Evolutionary conservation across 805 yeast species (phyloP).

Genomic region (Saccharomyces eubayanus): DNA sequence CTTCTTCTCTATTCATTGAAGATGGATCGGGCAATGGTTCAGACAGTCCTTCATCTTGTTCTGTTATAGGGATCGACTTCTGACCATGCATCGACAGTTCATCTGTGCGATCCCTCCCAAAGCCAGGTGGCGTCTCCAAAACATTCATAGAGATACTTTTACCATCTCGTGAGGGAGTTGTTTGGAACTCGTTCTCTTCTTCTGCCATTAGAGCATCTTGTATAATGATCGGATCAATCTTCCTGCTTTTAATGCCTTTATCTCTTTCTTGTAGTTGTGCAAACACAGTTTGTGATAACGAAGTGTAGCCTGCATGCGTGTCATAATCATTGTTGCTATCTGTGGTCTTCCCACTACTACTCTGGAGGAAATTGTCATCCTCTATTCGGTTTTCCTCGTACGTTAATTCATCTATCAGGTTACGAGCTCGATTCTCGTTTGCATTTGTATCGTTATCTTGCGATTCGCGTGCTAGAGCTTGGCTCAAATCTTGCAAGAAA

Average conservation of each 20-base stretch:
- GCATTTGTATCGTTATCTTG: conserved; percentile 3
- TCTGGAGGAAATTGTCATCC: conserved; percentile 1
- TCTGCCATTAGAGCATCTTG: background rate
- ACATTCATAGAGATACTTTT: background rate
- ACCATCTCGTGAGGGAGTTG: background rate
- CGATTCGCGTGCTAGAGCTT: conserved; percentile 11
- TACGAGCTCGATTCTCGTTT: conserved; percentile 1
- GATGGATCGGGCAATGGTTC: background rate
- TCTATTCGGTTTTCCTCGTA: background rate
- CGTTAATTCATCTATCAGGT: background rate
- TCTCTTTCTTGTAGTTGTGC: conserved; percentile 7
- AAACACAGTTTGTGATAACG: conserved; percentile 9
- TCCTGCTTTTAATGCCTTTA: conserved; percentile 11
- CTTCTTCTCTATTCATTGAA: background rate
- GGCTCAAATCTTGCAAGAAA: conserved; percentile 20
- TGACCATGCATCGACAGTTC: background rate
- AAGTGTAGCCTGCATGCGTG: background rate
- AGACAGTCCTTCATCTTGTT: background rate
- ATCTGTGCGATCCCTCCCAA: background rate
- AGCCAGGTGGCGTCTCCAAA: background rate
- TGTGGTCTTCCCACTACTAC: background rate
- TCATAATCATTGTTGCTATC: background rate
- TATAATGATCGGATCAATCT: conserved; percentile 3
- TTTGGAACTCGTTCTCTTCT: background rate
- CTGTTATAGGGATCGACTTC: background rate